A percentile compares a stretch with the other conserved stretches of the same genome.
phyloP scores from a whole-genome alignment of 1,139 yeast species.

The Lodderomyces parapsilosis region DNA sequence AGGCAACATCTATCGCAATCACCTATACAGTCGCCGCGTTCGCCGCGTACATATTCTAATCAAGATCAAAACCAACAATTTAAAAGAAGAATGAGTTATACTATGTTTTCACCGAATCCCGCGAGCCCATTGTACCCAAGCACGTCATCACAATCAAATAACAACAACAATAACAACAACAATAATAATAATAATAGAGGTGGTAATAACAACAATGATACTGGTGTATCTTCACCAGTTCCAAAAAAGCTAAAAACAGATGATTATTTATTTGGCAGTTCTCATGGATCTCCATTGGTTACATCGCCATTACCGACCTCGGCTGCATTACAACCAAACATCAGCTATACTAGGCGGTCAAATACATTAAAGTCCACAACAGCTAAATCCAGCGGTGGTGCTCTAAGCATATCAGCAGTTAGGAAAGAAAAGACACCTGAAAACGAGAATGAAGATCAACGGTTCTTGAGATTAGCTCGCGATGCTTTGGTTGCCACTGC shows the following conservation, averaged over 20 bases:
- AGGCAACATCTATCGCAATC: slow-evolving; percentile 3
- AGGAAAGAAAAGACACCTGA: slow-evolving; percentile 7
- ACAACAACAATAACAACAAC: slow-evolving; percentile 8
- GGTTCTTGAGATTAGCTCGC: slow-evolving; percentile 42
- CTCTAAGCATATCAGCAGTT: slow-evolving; percentile 1
- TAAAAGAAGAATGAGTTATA: slow-evolving; percentile 7
- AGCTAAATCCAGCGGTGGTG: neutral
- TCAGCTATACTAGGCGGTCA: slow-evolving; percentile 13
- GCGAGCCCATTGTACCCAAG: slow-evolving; percentile 13
- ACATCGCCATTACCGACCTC: slow-evolving; percentile 6
- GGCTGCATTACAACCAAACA: slow-evolving; percentile 11
- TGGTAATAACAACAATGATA: neutral
- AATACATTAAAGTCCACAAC: neutral
- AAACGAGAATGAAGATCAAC: slow-evolving; percentile 34
- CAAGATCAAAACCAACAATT: neutral
- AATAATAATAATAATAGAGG: slow-evolving; percentile 1
- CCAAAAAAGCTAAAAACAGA: slow-evolving; percentile 4
- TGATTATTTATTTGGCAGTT: slow-evolving; percentile 1
- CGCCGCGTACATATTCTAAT: neutral
- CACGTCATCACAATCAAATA: slow-evolving; percentile 2
- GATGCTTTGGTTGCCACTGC: slow-evolving; percentile 51
- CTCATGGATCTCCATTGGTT: slow-evolving; percentile 1
- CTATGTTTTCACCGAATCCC: slow-evolving; percentile 14
- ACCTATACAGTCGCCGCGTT: neutral
- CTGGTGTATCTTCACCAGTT: slow-evolving; percentile 3